phyloP scores from a whole-genome alignment of 2,329 filamentous ascomycete genomes.

The Aspergillus sp. region DNA sequence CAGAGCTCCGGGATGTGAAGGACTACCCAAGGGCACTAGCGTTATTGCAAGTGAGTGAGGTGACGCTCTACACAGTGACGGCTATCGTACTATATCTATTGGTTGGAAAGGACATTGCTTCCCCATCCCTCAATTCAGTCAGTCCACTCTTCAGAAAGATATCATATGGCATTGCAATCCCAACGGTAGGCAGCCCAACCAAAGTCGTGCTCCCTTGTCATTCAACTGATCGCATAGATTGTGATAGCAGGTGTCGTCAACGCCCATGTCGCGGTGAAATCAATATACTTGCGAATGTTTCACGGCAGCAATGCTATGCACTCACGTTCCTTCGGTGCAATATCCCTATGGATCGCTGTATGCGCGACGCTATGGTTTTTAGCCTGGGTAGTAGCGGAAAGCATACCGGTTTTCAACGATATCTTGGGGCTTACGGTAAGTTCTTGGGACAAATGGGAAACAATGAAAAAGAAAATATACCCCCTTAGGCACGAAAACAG shows the following conservation, averaged over 20 bases:
- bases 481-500: neutral
- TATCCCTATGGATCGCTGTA: constrained; percentile 59
- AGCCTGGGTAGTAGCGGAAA: constrained; percentile 66
- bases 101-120: constrained; percentile 59
- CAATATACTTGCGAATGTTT: constrained; percentile 66
- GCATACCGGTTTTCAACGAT: constrained; percentile 67
- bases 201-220: too few species aligned
- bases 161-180: constrained; percentile 67
- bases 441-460: neutral
- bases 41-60: constrained; percentile 59
- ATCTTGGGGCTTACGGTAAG: constrained; percentile 60
- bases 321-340: constrained; percentile 49
- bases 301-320: constrained; percentile 56
- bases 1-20: constrained; percentile 60
- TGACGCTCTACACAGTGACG: constrained; percentile 63
- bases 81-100: constrained; percentile 68
- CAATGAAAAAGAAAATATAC: too few species aligned
- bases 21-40: constrained; percentile 63
- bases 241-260: constrained; percentile 69
- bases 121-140: constrained; percentile 65
- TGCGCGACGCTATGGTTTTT: constrained; percentile 57
- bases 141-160: constrained; percentile 57
- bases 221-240: constrained; percentile 42
- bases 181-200: constrained; percentile 30
- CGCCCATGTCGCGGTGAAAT: constrained; percentile 64